phyloP scores from a whole-genome alignment of 176 grass and related monocot species.

The Avena eriantha region DNA sequence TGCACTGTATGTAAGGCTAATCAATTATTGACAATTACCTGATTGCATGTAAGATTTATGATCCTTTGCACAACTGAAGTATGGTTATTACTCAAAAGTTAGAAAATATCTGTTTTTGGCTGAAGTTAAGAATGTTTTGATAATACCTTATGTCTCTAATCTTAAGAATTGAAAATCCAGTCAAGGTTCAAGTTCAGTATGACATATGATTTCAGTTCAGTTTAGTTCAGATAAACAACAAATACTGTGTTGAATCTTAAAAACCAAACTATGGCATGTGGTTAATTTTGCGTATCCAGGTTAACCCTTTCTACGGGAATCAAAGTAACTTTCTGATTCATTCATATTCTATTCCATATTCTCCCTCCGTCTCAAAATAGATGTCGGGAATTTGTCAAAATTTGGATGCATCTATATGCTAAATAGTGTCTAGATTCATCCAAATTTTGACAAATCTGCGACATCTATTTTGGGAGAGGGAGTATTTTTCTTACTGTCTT shows the following conservation, averaged over 20 bases:
- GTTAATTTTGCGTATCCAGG: constrained; percentile 14
- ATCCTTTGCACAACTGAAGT: background rate
- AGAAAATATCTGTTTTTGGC: background rate
- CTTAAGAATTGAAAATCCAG: background rate
- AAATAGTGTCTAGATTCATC: no score
- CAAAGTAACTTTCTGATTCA: background rate
- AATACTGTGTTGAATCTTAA: background rate
- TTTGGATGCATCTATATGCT: no score
- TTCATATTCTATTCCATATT: constrained; percentile 11
- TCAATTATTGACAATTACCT: background rate
- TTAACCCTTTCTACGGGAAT: background rate
- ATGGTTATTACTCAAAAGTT: background rate
- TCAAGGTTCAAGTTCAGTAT: background rate
- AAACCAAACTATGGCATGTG: background rate
- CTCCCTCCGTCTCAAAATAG: no score
- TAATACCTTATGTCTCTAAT: constrained; percentile 15
- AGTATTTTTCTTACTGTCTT: background rate
- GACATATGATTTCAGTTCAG: background rate
- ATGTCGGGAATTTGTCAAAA: no score
- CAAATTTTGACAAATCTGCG: no score
- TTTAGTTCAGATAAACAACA: constrained; percentile 1
- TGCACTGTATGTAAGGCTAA: background rate
- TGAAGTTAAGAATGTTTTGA: background rate
- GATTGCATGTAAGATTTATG: background rate
- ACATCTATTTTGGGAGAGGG: no score